Evolutionary conservation across 768 basidiomycete species (phyloP).

Genomic region (Floccularia luteovirens): DNA sequence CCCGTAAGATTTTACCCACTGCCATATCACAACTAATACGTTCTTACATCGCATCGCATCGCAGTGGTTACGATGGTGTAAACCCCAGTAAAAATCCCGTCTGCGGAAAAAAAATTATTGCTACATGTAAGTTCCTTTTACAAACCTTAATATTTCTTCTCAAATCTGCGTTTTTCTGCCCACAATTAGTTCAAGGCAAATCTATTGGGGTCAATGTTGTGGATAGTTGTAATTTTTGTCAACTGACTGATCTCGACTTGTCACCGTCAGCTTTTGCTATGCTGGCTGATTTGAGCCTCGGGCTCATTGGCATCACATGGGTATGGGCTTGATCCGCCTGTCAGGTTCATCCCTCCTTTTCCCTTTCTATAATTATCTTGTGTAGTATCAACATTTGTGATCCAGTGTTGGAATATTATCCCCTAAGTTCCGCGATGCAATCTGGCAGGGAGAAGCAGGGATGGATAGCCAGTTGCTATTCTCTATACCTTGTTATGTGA

Average conservation of each 20-base stretch:
- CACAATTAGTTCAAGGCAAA: conserved; percentile 40
- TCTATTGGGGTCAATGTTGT: conserved; percentile 38
- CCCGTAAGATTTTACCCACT: too few relatives aligned
- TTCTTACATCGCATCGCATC: background rate
- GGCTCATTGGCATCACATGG: conserved; percentile 54
- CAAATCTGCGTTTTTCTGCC: conserved; percentile 4
- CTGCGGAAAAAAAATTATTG: conserved; percentile 42
- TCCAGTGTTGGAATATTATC: too few relatives aligned
- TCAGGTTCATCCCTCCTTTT: too few relatives aligned
- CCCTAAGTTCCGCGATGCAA: too few relatives aligned
- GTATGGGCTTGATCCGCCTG: conserved; percentile 31
- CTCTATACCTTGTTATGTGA: too few relatives aligned
- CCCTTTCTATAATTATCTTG: too few relatives aligned
- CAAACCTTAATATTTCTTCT: background rate
- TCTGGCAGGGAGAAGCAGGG: too few relatives aligned
- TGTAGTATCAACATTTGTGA: too few relatives aligned
- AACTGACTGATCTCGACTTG: conserved; percentile 48
- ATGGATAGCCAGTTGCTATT: too few relatives aligned
- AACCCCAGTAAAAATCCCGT: conserved; percentile 77
- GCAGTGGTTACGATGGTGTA: conserved; percentile 38
- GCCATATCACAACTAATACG: too few relatives aligned
- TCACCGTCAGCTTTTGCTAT: conserved; percentile 47
- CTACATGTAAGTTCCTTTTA: conserved; percentile 46
- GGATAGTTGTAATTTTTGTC: conserved; percentile 61
- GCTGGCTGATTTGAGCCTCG: conserved; percentile 35